These are phyloP conservation scores for Elaphomyces granulatus DNA, from an alignment of 495 filamentous ascomycete genomes.

Conservation along the genomic window DNA sequence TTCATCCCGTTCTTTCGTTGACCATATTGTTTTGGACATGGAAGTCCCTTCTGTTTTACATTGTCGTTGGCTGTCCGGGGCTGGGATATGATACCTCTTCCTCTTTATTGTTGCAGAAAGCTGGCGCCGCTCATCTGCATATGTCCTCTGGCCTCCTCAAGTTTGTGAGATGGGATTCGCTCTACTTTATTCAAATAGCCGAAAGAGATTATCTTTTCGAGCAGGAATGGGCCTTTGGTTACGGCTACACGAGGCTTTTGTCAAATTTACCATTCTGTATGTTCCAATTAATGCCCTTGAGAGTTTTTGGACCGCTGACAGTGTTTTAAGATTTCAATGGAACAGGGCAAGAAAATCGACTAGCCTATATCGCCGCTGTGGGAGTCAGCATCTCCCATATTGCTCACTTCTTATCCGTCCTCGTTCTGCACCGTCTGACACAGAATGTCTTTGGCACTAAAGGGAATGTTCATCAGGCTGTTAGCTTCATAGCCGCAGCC, in stretches of 20 bases:
- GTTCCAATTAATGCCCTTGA: not conserved
- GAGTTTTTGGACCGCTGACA: not conserved
- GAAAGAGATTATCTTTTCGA: slow-evolving; percentile 68
- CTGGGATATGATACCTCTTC: slow-evolving; percentile 85
- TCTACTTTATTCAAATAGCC: slow-evolving; percentile 65
- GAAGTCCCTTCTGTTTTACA: slow-evolving; percentile 57
- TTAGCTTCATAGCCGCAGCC: slow-evolving; percentile 51
- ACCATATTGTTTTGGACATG: slow-evolving; percentile 37
- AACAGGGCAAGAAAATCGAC: slow-evolving; percentile 5
- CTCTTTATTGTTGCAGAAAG: slow-evolving; percentile 33
- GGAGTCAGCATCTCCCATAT: slow-evolving; percentile 52
- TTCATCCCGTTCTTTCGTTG: slow-evolving; percentile 23
- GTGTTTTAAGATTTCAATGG: slow-evolving; percentile 12
- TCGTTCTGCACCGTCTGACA: slow-evolving; percentile 49
- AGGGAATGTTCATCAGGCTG: slow-evolving; percentile 17
- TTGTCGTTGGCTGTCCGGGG: slow-evolving; percentile 50
- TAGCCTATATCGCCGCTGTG: slow-evolving; percentile 26
- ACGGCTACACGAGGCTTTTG: slow-evolving; percentile 44
- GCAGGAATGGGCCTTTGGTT: slow-evolving; percentile 94
- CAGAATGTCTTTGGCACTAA: slow-evolving; percentile 22
- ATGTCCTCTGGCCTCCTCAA: slow-evolving; percentile 25
- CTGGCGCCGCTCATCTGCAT: slow-evolving; percentile 2
- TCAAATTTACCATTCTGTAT: slow-evolving; percentile 33
- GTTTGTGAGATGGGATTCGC: slow-evolving; percentile 78
- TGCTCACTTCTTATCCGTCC: slow-evolving; percentile 59